Conservation (phyloP, 78 protist genomes). For the Dictyostelium citrinum region DNA sequence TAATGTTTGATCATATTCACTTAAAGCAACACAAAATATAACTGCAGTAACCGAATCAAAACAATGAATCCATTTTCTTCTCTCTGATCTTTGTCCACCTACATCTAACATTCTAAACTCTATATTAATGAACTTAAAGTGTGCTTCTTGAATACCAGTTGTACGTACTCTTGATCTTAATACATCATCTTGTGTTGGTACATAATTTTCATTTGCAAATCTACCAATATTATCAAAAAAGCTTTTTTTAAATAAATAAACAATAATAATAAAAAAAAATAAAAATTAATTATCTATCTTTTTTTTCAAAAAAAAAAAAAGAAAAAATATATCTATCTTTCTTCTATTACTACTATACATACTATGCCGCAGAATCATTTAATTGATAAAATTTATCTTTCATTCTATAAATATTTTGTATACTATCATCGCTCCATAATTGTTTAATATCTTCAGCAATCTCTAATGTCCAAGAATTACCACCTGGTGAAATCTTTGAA, state of each 20-base stretch:
- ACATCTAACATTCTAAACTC: conserved; percentile 86
- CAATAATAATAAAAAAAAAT: neutral
- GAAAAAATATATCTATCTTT: neutral
- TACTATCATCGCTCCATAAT: conserved; percentile 71
- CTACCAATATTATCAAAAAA: conserved; percentile 70
- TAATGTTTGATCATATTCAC: conserved; percentile 86
- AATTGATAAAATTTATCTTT: conserved; percentile 70
- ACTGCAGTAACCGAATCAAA: conserved; percentile 85
- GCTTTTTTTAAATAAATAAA: neutral
- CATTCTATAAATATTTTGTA: conserved; percentile 32
- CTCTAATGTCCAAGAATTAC: conserved; percentile 64
- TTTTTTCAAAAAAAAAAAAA: neutral
- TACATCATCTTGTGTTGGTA: conserved; percentile 83
- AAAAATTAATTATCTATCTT: neutral
- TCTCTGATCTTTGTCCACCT: conserved; percentile 88
- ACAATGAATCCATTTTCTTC: conserved; percentile 85
- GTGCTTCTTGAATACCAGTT: conserved; percentile 81
- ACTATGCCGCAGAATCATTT: conserved; percentile 81
- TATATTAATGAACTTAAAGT: conserved; percentile 63
- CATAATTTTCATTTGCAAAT: conserved; percentile 62
- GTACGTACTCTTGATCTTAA: conserved; percentile 76
- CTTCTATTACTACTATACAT: neutral
- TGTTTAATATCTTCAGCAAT: conserved; percentile 69
- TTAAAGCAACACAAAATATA: conserved; percentile 82
- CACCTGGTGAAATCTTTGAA: conserved; percentile 71